These are phyloP conservation scores for Inonotus hispidus DNA, from an alignment of 1,284 basidiomycete species.

Conservation along the genomic window DNA sequence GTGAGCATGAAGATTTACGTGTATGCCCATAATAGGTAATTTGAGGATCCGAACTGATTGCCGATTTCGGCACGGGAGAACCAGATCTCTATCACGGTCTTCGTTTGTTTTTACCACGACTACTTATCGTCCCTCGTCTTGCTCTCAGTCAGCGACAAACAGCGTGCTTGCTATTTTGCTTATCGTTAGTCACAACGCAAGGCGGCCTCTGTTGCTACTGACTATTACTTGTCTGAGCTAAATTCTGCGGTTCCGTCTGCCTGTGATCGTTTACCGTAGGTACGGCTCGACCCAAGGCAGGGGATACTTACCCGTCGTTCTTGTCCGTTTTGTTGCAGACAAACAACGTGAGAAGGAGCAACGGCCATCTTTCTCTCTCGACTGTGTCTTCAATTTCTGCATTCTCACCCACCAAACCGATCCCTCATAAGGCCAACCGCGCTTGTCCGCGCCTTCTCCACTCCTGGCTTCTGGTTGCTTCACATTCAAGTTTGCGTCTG, in stretches of 20 bases:
- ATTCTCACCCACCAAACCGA: slow-evolving; percentile 3
- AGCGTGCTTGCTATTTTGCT: background rate
- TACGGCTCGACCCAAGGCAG: slow-evolving; percentile 4
- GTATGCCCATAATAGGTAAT: background rate
- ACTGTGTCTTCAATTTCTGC: background rate
- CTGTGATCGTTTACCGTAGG: background rate
- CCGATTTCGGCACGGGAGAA: background rate
- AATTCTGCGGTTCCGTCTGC: background rate
- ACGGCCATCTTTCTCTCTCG: background rate
- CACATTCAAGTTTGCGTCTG: slow-evolving; percentile 5
- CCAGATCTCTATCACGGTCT: background rate
- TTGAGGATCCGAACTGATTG: background rate
- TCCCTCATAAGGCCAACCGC: slow-evolving; percentile 5
- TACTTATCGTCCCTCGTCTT: background rate
- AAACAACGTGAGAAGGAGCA: slow-evolving; percentile 15
- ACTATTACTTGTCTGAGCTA: background rate
- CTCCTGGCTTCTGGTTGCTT: slow-evolving; percentile 5
- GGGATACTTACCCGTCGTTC: background rate
- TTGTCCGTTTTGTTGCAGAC: background rate
- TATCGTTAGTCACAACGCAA: background rate
- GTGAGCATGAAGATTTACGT: background rate
- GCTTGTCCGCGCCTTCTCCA: background rate
- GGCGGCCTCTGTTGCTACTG: background rate
- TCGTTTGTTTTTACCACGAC: background rate
- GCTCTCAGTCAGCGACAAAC: background rate